Evolutionary conservation across 495 filamentous ascomycete species (phyloP), one percentile per base, ranked within the genome.

Genomic region (Elasticomyces elasticus): DNA sequence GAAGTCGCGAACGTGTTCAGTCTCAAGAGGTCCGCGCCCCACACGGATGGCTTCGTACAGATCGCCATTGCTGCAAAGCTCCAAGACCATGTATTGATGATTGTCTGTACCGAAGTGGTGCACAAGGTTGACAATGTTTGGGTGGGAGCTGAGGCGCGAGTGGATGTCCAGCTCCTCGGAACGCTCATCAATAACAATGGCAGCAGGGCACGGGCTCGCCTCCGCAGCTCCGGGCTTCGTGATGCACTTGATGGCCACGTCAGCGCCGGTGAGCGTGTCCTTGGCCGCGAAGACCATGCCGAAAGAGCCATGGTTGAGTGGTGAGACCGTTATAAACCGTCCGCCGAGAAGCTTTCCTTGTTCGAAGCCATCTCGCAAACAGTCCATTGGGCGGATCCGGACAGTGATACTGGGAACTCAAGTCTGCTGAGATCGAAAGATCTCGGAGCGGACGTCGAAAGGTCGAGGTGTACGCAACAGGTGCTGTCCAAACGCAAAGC

Each of bases 231-330:
- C 76, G 7, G 71, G 53, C 76, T 96, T 97, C 60, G 86, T 84
- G 65, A 96, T 69, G 64, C 90, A 94, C 66, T 98, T 98, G 76
- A 98, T 83, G 48, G 92, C 92, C 53, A 98, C 92, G 51, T 81
- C 75, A 52, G 90, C 74, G 56, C 80, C 77, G 53, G 83, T 94
- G 59, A 71, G 60, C 53, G 74, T 76, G 70, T 98, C 90, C 62
- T 74, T 84, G 49, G 92, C 94, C 69, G 89, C 80, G 70, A 94
- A 95, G 60, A 98, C 92, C 85, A 94, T 89, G 59, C 92, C 92
- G 66, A 96, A 98, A 23, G 92, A 98, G 62, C 92, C 92, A 77
- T 96, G 87, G 66, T 98, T 97, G 72, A 98, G 86, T 35, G 90
- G 89, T 62, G 89, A 86, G 64, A 95, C 74, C 37, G 88, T 91